Evolutionary conservation across 129 eudicot genomes (phyloP).

Genomic region (Erigeron canadensis): DNA sequence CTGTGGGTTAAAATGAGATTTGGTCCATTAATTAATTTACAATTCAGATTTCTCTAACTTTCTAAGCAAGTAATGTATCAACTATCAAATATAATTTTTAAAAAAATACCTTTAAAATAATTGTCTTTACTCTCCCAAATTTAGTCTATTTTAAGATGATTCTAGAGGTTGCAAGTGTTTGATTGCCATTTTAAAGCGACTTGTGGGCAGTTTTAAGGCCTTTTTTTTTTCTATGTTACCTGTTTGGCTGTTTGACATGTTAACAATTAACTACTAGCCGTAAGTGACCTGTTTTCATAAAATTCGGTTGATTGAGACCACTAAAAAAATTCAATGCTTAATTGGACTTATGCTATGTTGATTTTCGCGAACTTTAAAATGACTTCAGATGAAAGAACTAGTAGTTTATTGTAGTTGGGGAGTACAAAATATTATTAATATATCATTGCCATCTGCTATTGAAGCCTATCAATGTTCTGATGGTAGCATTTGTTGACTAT

Average conservation of each 20-base stretch:
- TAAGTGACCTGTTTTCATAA: neutral
- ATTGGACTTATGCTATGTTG: conserved; percentile 13
- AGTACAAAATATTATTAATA: conserved; percentile 1
- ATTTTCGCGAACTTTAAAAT: conserved; percentile 7
- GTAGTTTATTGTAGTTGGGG: neutral
- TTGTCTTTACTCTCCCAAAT: no score
- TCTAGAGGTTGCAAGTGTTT: conserved; percentile 7
- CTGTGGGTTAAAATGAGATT: neutral
- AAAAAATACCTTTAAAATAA: neutral
- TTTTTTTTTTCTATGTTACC: neutral
- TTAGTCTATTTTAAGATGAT: neutral
- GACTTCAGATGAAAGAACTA: neutral
- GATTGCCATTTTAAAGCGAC: neutral
- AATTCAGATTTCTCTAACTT: neutral
- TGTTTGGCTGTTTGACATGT: conserved; percentile 12
- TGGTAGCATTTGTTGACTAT: neutral
- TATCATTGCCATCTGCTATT: neutral
- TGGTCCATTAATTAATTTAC: neutral
- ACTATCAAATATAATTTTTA: neutral
- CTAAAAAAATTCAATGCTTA: conserved; percentile 4
- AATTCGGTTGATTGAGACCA: neutral
- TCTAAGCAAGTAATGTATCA: neutral
- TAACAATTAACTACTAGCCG: neutral
- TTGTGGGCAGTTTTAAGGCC: neutral
- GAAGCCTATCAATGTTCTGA: conserved; percentile 2